Base-by-base conservation (phyloP, 352 stramenopile genomes). In the Pythium monospermum region DNA sequence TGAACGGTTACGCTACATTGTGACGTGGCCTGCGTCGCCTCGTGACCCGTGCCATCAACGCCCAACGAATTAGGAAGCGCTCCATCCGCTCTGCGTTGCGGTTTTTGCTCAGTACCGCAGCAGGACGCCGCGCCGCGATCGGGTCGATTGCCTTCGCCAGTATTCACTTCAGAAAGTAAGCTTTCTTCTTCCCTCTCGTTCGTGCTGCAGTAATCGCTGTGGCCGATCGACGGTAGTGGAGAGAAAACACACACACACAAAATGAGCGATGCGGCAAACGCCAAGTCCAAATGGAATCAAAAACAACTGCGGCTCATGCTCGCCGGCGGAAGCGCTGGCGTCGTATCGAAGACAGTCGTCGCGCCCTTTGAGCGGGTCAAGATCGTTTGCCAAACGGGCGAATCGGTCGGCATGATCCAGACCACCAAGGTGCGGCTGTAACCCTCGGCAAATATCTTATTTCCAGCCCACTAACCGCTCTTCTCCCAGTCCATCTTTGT, bases 341-440 rank as follows among this genome's bases (percentile, higher is more conserved):
- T 87, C 57, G 72, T 87, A 42, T 73, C 81, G 53, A 89, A 90
- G 73, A 87, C 78, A n/a, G 75, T 85, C 21, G 78, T 90, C 12
- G 78, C 81, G 32, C 81, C 81, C 7, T 87, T 89, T 49, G 81
- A 92, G 51, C 77, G 81, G 50, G 78, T 92, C 45, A 92, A 92
- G 66, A 92, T 92, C 66, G 75, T 92, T 40, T 90, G 75, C 47
- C 81, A 92, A 30, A 87, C 75, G 18, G 75, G 76, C 48, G 79
- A 86, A 46, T 84, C 73, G 18, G 66, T 77, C 46, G 79, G 79
- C n/a, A 91, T 91, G 76, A n/a, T 85, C 42, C 62, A 71, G 42
- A 91, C 76, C 37, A 78, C 71, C 21, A 66, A 64, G 57, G 66
- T 73, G 40, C 18, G 43, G 26, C 1, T 13, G 21, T n/a, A n/a